A percentile compares a stretch with the other conserved stretches of the same genome.
These are phyloP conservation scores for Leptographium flavum DNA, from an alignment of 2,329 filamentous ascomycete species.

Conservation along the genomic window DNA sequence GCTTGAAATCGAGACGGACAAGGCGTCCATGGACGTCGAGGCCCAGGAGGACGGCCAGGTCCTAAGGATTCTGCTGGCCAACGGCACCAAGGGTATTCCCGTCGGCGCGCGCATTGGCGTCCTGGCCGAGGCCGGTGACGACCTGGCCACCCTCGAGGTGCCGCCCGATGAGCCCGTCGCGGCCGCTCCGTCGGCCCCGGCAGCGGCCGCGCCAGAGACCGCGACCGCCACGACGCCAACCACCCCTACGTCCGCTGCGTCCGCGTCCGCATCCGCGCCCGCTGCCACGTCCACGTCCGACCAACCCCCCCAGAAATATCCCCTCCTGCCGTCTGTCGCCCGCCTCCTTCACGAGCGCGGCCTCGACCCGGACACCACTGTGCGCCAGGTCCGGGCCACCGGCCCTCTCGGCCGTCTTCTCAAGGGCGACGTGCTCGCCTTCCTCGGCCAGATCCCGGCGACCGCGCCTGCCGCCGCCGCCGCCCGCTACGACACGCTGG, in stretches of 20 bases:
- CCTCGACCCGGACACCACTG: conserved; percentile 53
- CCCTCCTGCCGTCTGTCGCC: conserved; percentile 69
- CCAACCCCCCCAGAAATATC: conserved; percentile 49
- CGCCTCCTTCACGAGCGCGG: conserved; percentile 69
- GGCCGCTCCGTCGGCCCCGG: too few species aligned
- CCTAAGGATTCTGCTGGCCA: conserved; percentile 63
- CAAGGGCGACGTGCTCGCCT: conserved; percentile 90
- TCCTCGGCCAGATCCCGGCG: conserved; percentile 63
- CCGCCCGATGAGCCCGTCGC: conserved; percentile 47
- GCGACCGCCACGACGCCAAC: background rate
- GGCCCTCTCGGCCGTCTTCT: conserved; percentile 79
- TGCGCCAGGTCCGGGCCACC: conserved; percentile 71
- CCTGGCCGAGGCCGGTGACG: conserved; percentile 68
- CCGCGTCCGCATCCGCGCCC: conserved; percentile 2
- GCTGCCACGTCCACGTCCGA: conserved; percentile 28
- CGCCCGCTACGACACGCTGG: conserved; percentile 56
- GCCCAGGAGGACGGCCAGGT: conserved; percentile 79
- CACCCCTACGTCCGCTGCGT: conserved; percentile 6
- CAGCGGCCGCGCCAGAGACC: background rate
- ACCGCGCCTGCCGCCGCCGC: conserved; percentile 59
- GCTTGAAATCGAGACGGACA: conserved; percentile 87
- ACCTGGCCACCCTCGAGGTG: conserved; percentile 59
- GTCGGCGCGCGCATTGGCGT: conserved; percentile 75
- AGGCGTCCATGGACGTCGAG: conserved; percentile 90
- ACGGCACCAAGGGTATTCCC: conserved; percentile 62